Evolutionary conservation across 805 yeast genomes (phyloP).

Genomic region (Kodamaea hsintzibuensis): DNA sequence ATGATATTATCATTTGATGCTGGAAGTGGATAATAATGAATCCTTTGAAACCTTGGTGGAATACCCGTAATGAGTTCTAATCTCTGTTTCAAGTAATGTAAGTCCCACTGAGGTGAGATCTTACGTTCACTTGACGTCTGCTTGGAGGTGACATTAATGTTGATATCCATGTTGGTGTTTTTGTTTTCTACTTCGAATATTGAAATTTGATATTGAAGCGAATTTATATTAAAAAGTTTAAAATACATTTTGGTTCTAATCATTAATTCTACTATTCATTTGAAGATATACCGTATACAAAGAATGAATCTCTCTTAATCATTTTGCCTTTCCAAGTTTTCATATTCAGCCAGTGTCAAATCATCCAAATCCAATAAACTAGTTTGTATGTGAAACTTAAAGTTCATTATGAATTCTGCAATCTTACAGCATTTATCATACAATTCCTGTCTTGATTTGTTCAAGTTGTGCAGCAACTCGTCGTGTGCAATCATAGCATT

Average conservation of each 20-base stretch:
- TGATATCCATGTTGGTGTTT: slow-evolving; percentile 36
- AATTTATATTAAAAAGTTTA: no score
- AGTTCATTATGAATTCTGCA: slow-evolving; percentile 59
- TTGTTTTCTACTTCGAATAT: not conserved
- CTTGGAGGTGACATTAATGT: slow-evolving; percentile 60
- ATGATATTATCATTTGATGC: slow-evolving; percentile 36
- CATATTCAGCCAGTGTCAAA: slow-evolving; percentile 42
- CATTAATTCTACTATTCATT: not conserved
- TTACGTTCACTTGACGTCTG: slow-evolving; percentile 71
- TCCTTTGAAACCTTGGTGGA: slow-evolving; percentile 54
- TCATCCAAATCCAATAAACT: slow-evolving; percentile 60
- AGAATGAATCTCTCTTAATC: no score
- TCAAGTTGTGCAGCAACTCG: slow-evolving; percentile 48
- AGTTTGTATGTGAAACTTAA: slow-evolving; percentile 67
- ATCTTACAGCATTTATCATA: slow-evolving; percentile 56
- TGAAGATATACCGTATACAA: no score
- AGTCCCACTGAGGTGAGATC: slow-evolving; percentile 61
- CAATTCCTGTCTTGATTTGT: slow-evolving; percentile 47
- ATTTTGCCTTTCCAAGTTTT: slow-evolving; percentile 1
- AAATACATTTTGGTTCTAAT: no score
- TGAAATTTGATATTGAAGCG: not conserved
- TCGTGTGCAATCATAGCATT: slow-evolving; percentile 54
- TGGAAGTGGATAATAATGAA: slow-evolving; percentile 46
- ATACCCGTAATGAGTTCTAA: slow-evolving; percentile 77
- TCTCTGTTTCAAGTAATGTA: slow-evolving; percentile 51